phyloP scores from a whole-genome alignment of 768 basidiomycete species.

The Infundibulicybe gibba region DNA sequence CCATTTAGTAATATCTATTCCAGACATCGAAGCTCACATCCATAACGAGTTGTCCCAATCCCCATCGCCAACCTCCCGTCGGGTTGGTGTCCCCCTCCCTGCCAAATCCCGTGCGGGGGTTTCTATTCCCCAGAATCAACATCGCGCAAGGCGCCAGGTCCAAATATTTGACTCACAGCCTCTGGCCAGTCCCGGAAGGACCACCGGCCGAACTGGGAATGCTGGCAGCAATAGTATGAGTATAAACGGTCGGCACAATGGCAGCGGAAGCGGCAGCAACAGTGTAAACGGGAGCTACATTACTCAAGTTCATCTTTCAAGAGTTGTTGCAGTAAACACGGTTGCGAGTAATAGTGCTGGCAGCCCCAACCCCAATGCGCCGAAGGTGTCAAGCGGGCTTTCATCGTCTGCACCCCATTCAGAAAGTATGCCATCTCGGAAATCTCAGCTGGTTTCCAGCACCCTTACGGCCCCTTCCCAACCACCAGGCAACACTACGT shows the following conservation, averaged over 20 bases:
- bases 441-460: no score
- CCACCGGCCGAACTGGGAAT: conserved; percentile 24
- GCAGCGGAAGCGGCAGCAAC: conserved; percentile 31
- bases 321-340: conserved; percentile 19
- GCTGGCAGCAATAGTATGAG: conserved; percentile 21
- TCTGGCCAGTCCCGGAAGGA: conserved; percentile 51
- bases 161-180: conserved; percentile 86
- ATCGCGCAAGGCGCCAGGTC: conserved; percentile 56
- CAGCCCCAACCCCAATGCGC: conserved; percentile 34
- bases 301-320: conserved; percentile 36
- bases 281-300: conserved; percentile 38
- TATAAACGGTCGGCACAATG: conserved; percentile 20
- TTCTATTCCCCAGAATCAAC: conserved; percentile 53
- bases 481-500: conserved; percentile 15
- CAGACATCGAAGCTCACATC: conserved; percentile 76
- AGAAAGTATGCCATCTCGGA: neutral
- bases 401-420: conserved; percentile 22
- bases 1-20: conserved; percentile 74
- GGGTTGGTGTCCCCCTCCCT: conserved; percentile 75
- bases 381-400: conserved; percentile 36
- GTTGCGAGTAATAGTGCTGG: conserved; percentile 24
- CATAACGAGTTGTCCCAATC: conserved; percentile 62
- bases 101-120: conserved; percentile 61
- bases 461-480: conserved; percentile 7
- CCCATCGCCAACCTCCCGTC: conserved; percentile 71